Conservation (phyloP, 176 grass and related monocot species). For the Carex kokanica region DNA sequence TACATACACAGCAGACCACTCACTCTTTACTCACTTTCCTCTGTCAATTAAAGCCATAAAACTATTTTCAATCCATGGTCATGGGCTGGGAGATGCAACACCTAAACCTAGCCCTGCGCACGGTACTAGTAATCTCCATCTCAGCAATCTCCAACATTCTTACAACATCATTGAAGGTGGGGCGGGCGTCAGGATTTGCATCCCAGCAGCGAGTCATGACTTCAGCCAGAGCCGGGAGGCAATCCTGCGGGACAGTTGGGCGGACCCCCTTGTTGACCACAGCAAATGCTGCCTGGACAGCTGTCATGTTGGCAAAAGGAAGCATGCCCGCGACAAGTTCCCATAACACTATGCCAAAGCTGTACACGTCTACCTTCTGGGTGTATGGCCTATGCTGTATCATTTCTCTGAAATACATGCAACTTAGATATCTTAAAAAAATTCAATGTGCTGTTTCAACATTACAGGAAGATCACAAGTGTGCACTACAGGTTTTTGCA, state of each 20-base stretch:
- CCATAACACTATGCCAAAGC: constrained; percentile 93
- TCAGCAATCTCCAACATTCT: constrained; percentile 83
- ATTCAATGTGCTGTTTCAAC: neutral
- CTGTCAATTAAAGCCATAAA: constrained; percentile 26
- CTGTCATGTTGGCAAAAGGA: constrained; percentile 93
- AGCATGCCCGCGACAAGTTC: constrained; percentile 97
- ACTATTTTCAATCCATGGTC: constrained; percentile 65
- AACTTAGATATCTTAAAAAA: neutral
- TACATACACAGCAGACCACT: constrained; percentile 25
- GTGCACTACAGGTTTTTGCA: neutral
- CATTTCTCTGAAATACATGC: constrained; percentile 71
- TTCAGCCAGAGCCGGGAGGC: constrained; percentile 66
- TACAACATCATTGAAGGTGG: constrained; percentile 83
- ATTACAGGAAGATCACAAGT: neutral
- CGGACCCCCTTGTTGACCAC: constrained; percentile 86
- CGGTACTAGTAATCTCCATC: constrained; percentile 70
- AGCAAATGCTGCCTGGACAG: constrained; percentile 92
- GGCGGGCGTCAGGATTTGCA: constrained; percentile 73
- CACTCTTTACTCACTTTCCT: constrained; percentile 22
- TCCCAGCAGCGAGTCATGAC: constrained; percentile 99
- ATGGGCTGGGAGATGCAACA: constrained; percentile 90
- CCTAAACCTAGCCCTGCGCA: constrained; percentile 85
- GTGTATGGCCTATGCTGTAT: constrained; percentile 95
- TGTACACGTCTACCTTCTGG: constrained; percentile 98
- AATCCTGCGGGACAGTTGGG: constrained; percentile 76